A percentile compares a stretch with the other conserved stretches of the same genome.
Conservation (phyloP, 1,139 yeast species). For the Hyphopichia khmerensis region DNA sequence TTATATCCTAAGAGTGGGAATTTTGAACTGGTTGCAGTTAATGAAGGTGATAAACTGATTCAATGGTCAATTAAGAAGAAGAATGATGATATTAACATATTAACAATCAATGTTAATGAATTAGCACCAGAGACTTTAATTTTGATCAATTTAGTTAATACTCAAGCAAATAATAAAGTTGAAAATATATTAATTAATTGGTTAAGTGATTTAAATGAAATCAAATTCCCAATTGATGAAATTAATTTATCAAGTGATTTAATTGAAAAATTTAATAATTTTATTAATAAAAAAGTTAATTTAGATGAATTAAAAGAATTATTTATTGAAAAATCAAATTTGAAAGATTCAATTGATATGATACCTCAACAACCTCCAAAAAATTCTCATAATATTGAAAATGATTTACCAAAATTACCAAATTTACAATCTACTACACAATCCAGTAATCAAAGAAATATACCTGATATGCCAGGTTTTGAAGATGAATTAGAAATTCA, state of each 20-base stretch:
- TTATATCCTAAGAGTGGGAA: slow-evolving; percentile 3
- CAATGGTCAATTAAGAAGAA: slow-evolving; percentile 14
- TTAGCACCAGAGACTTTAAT: slow-evolving; percentile 7
- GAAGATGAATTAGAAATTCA: slow-evolving; percentile 55
- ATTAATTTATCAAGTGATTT: slow-evolving; percentile 22
- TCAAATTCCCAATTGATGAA: slow-evolving; percentile 26
- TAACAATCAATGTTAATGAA: slow-evolving; percentile 16
- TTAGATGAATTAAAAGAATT: background rate
- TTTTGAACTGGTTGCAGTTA: slow-evolving; percentile 6
- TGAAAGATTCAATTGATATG: background rate
- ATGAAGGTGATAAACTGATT: slow-evolving; percentile 10
- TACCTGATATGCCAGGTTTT: slow-evolving; percentile 51
- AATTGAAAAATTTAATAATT: slow-evolving; percentile 20
- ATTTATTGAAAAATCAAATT: background rate
- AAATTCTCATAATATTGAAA: background rate
- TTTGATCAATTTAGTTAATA: slow-evolving; percentile 9
- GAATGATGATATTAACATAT: slow-evolving; percentile 10
- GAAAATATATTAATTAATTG: slow-evolving; percentile 25
- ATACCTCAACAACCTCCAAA: background rate
- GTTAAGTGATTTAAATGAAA: slow-evolving; percentile 16
- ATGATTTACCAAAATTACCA: background rate
- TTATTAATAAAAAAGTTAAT: background rate
- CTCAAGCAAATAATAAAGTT: slow-evolving; percentile 13
- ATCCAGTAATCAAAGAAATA: slow-evolving; percentile 3
- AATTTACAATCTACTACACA: background rate